These are phyloP conservation scores for Hygrocybe coccinea DNA, from an alignment of 768 basidiomycete genomes.

Conservation along the genomic window DNA sequence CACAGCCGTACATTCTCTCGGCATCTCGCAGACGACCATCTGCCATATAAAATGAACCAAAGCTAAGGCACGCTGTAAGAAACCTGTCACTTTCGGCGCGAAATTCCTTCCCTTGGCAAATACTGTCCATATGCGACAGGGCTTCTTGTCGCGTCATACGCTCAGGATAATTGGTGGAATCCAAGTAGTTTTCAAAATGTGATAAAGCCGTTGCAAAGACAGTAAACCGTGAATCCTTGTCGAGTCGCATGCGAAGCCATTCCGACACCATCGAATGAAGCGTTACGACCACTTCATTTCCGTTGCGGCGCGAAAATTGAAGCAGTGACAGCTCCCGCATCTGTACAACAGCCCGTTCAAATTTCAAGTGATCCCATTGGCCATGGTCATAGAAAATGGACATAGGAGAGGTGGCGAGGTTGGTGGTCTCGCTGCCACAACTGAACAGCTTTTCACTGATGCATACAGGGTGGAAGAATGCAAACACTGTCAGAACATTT, in stretches of 20 bases:
- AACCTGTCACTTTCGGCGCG: not conserved
- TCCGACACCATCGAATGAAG: not conserved
- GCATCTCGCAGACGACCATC: not conserved
- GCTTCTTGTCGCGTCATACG: not conserved
- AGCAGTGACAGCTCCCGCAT: not conserved
- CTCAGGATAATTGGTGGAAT: not conserved
- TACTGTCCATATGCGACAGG: not conserved
- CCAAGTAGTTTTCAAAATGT: not conserved
- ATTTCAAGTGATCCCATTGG: not conserved
- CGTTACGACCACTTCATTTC: not conserved
- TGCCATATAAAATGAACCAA: not conserved
- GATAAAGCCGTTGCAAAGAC: not conserved
- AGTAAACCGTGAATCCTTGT: not conserved
- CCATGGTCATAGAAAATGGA: not conserved
- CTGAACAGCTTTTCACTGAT: not conserved
- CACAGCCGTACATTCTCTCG: too few relatives aligned
- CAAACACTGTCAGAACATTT: not conserved
- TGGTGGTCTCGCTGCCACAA: too few relatives aligned
- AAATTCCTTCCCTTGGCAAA: not conserved
- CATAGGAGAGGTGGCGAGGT: not conserved
- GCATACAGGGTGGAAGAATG: not conserved
- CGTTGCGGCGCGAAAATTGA: not conserved
- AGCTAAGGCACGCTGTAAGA: not conserved
- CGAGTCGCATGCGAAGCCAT: not conserved
- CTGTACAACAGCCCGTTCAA: not conserved